Conservation (phyloP, 768 basidiomycete species). For the Rhodotorula sphaerocarpa region DNA sequence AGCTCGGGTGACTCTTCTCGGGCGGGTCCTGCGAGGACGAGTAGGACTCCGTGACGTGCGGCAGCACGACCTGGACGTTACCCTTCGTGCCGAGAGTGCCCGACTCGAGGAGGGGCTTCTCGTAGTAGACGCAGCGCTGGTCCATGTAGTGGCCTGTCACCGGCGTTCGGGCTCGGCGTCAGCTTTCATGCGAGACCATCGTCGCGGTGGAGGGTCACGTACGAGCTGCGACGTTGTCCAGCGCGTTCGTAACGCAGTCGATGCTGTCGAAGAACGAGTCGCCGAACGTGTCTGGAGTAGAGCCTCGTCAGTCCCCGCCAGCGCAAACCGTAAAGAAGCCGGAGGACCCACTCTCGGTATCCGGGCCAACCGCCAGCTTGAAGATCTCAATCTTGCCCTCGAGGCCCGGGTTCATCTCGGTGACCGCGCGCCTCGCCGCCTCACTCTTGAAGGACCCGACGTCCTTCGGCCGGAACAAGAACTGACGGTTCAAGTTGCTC, state of each 20-base stretch:
- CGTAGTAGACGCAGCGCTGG: constrained; percentile 90
- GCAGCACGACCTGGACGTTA: constrained; percentile 90
- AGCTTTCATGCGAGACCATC: neutral
- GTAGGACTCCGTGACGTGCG: constrained; percentile 91
- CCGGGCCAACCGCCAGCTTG: constrained; percentile 86
- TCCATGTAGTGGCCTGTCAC: constrained; percentile 94
- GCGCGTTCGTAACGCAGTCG: constrained; percentile 91
- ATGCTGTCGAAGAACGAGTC: constrained; percentile 78
- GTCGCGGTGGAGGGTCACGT: constrained; percentile 49
- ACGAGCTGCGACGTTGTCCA: constrained; percentile 88
- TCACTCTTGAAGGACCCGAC: constrained; percentile 95
- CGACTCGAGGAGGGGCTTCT: constrained; percentile 90
- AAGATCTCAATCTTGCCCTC: constrained; percentile 74
- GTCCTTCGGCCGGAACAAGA: constrained; percentile 93
- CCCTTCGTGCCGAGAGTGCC: constrained; percentile 98
- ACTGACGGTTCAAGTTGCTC: constrained; percentile 95
- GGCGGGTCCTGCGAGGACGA: constrained; percentile 97
- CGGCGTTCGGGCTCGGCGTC: no score
- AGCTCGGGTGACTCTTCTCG: constrained; percentile 91
- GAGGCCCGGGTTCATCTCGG: constrained; percentile 91
- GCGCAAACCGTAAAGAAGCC: no score
- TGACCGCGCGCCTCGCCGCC: constrained; percentile 79
- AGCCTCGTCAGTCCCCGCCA: no score
- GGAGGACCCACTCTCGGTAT: constrained; percentile 70
- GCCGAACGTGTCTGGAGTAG: constrained; percentile 64